These are phyloP conservation scores for Kwoniella shandongensis DNA, from an alignment of 768 basidiomycete genomes.

Conservation along the genomic window DNA sequence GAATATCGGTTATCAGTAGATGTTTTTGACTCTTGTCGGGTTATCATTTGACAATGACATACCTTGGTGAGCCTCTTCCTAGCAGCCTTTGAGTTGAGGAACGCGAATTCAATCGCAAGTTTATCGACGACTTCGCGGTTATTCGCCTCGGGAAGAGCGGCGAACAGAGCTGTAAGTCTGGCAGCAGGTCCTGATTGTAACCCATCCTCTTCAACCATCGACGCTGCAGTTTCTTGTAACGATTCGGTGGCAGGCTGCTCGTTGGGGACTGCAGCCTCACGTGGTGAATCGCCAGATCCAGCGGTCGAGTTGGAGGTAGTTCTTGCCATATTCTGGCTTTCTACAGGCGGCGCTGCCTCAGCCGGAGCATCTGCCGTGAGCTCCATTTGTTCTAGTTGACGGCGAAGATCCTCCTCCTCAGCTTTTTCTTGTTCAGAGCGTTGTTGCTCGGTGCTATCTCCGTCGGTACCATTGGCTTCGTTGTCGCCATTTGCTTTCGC, in stretches of 20 bases:
- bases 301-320: constrained; percentile 16
- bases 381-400: constrained; percentile 75
- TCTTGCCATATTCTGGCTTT: constrained; percentile 26
- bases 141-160: constrained; percentile 89
- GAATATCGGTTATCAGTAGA: not conserved
- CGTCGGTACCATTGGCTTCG: constrained; percentile 17
- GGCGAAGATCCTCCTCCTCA: constrained; percentile 65
- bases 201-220: constrained; percentile 56
- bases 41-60: constrained; percentile 4
- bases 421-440: constrained; percentile 54
- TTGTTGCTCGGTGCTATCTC: constrained; percentile 55
- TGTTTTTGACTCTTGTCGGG: not conserved
- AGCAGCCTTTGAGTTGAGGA: constrained; percentile 94
- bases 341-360: not conserved
- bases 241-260: not conserved
- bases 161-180: constrained; percentile 82
- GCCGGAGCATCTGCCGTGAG: constrained; percentile 13
- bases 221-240: constrained; percentile 10
- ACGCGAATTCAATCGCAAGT: constrained; percentile 91
- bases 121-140: constrained; percentile 87
- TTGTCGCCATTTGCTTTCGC: constrained; percentile 47
- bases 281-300: constrained; percentile 6
- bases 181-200: constrained; percentile 87
- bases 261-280: not conserved
- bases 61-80: constrained; percentile 88